Conservation (phyloP, 2,329 filamentous ascomycete genomes). For the Cladosporium austrohemisphaericum region DNA sequence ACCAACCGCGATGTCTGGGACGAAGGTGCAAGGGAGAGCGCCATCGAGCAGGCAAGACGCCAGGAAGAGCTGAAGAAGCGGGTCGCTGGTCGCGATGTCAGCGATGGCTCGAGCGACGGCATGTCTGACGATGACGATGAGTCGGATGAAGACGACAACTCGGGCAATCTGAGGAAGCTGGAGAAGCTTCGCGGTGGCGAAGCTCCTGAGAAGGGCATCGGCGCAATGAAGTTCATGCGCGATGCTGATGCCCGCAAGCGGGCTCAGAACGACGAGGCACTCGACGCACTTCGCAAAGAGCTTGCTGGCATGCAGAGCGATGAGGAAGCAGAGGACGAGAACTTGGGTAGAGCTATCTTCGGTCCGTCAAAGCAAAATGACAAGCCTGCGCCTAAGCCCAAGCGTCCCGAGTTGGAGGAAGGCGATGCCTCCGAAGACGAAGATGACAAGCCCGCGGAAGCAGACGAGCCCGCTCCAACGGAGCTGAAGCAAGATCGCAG, state of each 20-base stretch:
- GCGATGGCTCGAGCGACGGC: constrained; percentile 49
- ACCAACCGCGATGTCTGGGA: constrained; percentile 82
- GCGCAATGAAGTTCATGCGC: constrained; percentile 91
- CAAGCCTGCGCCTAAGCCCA: constrained; percentile 30
- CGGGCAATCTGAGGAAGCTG: constrained; percentile 35
- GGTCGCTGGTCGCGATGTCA: constrained; percentile 68
- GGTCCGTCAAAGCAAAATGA: constrained; percentile 47
- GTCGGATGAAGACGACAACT: constrained; percentile 51
- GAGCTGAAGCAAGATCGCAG: constrained; percentile 16
- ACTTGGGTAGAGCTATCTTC: constrained; percentile 68
- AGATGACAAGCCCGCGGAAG: constrained; percentile 19
- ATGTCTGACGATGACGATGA: constrained; percentile 54
- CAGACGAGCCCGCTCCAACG: neutral
- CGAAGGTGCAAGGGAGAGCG: constrained; percentile 72
- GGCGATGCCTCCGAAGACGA: constrained; percentile 48
- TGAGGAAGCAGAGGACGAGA: constrained; percentile 49
- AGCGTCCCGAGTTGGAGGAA: constrained; percentile 59
- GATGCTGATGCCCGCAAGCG: constrained; percentile 76
- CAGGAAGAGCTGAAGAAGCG: constrained; percentile 78
- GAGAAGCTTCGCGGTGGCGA: constrained; percentile 33
- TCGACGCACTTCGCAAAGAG: constrained; percentile 12
- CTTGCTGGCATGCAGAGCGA: constrained; percentile 49
- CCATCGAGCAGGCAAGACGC: constrained; percentile 75
- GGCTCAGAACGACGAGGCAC: constrained; percentile 70
- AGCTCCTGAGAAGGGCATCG: constrained; percentile 52